A percentile compares a stretch with the other conserved stretches of the same genome.
Conservation (phyloP, 2,329 filamentous ascomycete genomes). For the Metarhizium anisopliae region DNA sequence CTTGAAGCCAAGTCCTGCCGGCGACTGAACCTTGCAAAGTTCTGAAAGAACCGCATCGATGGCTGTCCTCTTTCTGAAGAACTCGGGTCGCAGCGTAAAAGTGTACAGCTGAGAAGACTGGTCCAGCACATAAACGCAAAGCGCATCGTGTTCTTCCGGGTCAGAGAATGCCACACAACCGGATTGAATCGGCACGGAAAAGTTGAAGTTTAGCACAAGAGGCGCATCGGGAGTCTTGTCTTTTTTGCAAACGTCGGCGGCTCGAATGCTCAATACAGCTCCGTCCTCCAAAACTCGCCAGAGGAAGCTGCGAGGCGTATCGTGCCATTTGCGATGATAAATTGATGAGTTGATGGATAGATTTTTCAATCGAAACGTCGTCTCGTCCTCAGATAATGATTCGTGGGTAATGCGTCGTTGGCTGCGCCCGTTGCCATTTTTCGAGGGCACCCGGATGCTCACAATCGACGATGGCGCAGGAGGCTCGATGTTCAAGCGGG, state of each 20-base stretch:
- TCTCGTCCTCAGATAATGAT: slow-evolving; percentile 54
- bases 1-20: slow-evolving; percentile 68
- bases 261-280: slow-evolving; percentile 72
- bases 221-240: slow-evolving; percentile 58
- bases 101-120: slow-evolving; percentile 73
- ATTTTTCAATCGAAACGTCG: slow-evolving; percentile 61
- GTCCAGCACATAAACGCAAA: slow-evolving; percentile 74
- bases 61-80: slow-evolving; percentile 62
- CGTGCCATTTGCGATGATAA: slow-evolving; percentile 70
- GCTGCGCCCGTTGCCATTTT: slow-evolving; percentile 34
- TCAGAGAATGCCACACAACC: slow-evolving; percentile 80
- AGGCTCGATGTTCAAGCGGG: slow-evolving; percentile 72
- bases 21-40: slow-evolving; percentile 64
- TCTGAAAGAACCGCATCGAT: slow-evolving; percentile 68
- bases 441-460: slow-evolving; percentile 57
- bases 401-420: slow-evolving; percentile 29
- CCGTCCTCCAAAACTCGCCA: slow-evolving; percentile 83
- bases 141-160: slow-evolving; percentile 63
- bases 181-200: slow-evolving; percentile 63
- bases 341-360: slow-evolving; percentile 73
- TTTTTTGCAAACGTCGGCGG: slow-evolving; percentile 68
- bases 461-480: slow-evolving; percentile 60
- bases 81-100: slow-evolving; percentile 71
- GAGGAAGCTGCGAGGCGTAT: slow-evolving; percentile 74
- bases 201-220: slow-evolving; percentile 68